phyloP scores from a whole-genome alignment of 345 rosid species.

The Trapa incisa region DNA sequence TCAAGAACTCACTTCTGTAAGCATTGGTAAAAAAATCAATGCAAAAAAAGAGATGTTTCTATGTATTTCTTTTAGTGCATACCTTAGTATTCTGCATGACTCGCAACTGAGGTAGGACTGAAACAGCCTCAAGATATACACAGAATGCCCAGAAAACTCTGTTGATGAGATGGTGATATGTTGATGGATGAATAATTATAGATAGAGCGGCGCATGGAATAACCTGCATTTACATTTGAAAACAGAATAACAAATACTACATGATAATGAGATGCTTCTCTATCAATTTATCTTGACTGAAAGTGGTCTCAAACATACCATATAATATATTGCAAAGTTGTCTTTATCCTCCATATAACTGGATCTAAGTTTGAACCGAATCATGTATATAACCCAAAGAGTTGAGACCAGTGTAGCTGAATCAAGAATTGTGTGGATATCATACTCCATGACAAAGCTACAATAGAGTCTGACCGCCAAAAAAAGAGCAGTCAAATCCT shows the following conservation, averaged over 20 bases:
- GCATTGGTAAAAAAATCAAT: not conserved
- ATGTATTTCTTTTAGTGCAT: not conserved
- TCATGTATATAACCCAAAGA: conserved; percentile 83
- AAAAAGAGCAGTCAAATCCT: conserved; percentile 81
- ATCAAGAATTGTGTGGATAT: conserved; percentile 78
- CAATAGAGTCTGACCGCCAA: conserved; percentile 75
- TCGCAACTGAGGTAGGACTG: conserved; percentile 75
- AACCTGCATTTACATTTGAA: conserved; percentile 27
- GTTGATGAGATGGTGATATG: conserved; percentile 49
- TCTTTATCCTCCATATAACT: conserved; percentile 90
- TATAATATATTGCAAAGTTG: conserved; percentile 66
- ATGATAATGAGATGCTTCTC: not conserved
- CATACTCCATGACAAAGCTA: conserved; percentile 90
- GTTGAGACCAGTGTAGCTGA: conserved; percentile 66
- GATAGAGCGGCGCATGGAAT: conserved; percentile 63
- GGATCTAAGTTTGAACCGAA: conserved; percentile 60
- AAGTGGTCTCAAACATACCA: conserved; percentile 28
- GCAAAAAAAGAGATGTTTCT: not conserved
- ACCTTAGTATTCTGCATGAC: conserved; percentile 97
- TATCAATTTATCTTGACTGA: not conserved
- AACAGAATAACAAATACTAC: not conserved
- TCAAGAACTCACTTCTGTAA: not conserved
- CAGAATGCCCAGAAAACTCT: conserved; percentile 80
- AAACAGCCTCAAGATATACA: conserved; percentile 86
- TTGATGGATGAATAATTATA: conserved; percentile 60